Evolutionary conservation across 768 basidiomycete species (phyloP).

Genomic region (Vishniacozyma victoriae): DNA sequence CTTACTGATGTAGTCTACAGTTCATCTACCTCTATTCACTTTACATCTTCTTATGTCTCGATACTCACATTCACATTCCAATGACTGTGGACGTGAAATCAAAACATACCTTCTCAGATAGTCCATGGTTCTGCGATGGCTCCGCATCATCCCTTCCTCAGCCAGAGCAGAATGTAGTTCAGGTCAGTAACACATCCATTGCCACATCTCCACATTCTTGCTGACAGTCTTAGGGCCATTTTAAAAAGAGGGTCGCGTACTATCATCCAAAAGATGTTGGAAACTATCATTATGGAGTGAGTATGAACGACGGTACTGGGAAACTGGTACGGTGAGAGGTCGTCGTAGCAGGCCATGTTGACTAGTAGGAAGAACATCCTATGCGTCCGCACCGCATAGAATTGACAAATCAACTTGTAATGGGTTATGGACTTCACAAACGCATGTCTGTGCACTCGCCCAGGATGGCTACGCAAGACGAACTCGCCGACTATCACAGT

Average conservation of each 20-base stretch:
- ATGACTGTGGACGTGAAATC: no score
- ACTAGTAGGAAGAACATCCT: conserved; percentile 80
- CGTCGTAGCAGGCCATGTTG: not conserved
- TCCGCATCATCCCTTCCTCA: conserved; percentile 26
- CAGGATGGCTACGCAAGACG: conserved; percentile 76
- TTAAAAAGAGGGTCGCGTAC: conserved; percentile 85
- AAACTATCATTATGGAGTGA: conserved; percentile 90
- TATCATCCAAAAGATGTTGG: conserved; percentile 93
- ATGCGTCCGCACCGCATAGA: conserved; percentile 99
- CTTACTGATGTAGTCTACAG: no score
- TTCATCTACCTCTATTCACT: no score
- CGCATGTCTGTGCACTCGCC: conserved; percentile 92
- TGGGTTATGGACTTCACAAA: conserved; percentile 93
- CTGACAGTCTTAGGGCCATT: conserved; percentile 58
- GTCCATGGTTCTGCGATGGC: conserved; percentile 46
- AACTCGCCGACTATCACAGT: conserved; percentile 87
- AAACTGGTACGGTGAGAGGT: not conserved
- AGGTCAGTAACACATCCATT: conserved; percentile 28
- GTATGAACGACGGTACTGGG: conserved; percentile 32
- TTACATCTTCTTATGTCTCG: not conserved
- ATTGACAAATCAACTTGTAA: conserved; percentile 86
- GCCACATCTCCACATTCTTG: not conserved
- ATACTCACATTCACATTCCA: not conserved
- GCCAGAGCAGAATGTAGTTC: conserved; percentile 34
- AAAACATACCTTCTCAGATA: conserved; percentile 46